Evolutionary conservation across 2,329 filamentous ascomycete species (phyloP).

Genomic region (Aaosphaeria pasadenensis): DNA sequence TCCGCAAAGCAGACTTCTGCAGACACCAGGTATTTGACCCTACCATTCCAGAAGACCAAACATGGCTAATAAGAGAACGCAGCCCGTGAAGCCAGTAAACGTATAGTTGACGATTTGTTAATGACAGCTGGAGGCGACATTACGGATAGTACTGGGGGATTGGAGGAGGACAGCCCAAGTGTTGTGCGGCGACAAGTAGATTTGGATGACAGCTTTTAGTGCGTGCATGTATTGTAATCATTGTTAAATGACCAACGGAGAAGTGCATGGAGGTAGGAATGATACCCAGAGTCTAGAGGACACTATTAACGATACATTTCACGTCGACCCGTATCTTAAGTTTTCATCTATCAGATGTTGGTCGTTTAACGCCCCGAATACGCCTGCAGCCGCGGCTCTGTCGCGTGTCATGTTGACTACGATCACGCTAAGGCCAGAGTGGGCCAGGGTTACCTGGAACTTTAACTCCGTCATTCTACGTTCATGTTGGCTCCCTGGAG

Average conservation of each 20-base stretch:
- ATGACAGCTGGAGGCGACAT: conserved; percentile 66
- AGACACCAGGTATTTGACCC: conserved; percentile 69
- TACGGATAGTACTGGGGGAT: conserved; percentile 44
- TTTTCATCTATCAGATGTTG: too few species aligned
- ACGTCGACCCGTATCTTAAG: too few species aligned
- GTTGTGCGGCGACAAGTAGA: conserved; percentile 45
- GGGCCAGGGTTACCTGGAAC: conserved; percentile 3
- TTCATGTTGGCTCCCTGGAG: background rate
- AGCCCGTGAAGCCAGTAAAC: conserved; percentile 77
- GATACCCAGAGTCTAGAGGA: background rate
- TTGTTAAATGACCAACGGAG: background rate
- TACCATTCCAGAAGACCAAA: background rate
- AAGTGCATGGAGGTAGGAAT: background rate
- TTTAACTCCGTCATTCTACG: conserved; percentile 3
- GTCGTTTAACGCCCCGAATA: too few species aligned
- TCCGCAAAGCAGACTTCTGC: conserved; percentile 71
- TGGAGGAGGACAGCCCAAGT: conserved; percentile 48
- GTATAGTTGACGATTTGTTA: conserved; percentile 78
- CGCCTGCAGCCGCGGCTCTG: background rate
- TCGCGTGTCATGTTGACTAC: background rate
- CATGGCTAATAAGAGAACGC: conserved; percentile 6
- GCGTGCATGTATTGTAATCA: background rate
- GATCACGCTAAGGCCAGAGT: background rate
- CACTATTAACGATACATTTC: too few species aligned
- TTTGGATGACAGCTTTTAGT: conserved; percentile 49